phyloP scores from a whole-genome alignment of 140 eudicot species.

The Cichorium intybus region DNA sequence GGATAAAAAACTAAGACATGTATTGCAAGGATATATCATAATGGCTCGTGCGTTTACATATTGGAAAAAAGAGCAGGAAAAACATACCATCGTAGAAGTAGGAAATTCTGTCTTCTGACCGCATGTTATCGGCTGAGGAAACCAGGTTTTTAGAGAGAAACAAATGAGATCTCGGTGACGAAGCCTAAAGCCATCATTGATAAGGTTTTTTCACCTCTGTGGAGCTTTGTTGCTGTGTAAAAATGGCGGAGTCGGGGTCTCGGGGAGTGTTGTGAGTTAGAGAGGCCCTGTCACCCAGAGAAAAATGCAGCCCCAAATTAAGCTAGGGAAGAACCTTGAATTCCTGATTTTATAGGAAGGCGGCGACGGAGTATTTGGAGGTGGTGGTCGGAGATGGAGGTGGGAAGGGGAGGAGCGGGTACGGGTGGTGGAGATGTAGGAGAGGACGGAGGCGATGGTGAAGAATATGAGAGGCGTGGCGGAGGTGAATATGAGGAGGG shows the following conservation, averaged over 20 bases:
- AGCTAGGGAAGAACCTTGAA: too few relatives aligned
- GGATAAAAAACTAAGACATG: not conserved
- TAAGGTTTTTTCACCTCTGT: too few relatives aligned
- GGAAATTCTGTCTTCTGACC: constrained; percentile 64
- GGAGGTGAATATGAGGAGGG: too few relatives aligned
- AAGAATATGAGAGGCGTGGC: too few relatives aligned
- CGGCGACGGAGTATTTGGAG: too few relatives aligned
- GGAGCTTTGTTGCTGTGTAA: not conserved
- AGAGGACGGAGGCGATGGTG: too few relatives aligned
- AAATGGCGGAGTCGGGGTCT: constrained; percentile 5
- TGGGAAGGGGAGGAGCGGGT: too few relatives aligned
- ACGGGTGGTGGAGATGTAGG: too few relatives aligned
- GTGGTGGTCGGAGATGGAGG: too few relatives aligned
- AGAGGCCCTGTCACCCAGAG: too few relatives aligned
- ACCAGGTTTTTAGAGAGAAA: not conserved
- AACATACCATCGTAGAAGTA: constrained; percentile 68
- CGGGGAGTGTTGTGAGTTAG: not conserved
- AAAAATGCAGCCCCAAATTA: too few relatives aligned
- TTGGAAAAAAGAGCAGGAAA: not conserved
- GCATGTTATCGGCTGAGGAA: constrained; percentile 35
- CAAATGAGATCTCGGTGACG: not conserved
- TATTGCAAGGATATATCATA: not conserved
- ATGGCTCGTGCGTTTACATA: not conserved
- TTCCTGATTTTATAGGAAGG: too few relatives aligned
- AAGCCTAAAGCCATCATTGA: not conserved